phyloP scores from a whole-genome alignment of 352 stramenopile genomes.

The Phytopythium oedochilum region DNA sequence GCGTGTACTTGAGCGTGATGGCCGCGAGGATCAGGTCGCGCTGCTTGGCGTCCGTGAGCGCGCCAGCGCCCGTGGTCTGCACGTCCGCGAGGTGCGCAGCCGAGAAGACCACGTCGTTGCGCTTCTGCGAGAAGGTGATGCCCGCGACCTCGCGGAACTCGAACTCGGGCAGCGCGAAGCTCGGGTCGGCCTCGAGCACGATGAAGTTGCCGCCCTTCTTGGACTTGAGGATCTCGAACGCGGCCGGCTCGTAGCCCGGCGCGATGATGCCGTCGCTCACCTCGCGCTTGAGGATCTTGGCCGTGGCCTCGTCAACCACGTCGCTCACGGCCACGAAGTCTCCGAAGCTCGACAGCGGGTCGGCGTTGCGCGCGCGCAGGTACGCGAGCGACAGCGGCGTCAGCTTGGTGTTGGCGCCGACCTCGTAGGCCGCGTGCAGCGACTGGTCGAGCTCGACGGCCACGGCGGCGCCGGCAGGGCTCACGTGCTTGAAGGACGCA shows the following conservation, averaged over 20 bases:
- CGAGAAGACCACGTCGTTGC: slow-evolving; percentile 96
- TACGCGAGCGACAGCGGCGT: slow-evolving; percentile 97
- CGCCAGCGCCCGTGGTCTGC: slow-evolving; percentile 85
- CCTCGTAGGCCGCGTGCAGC: slow-evolving; percentile 95
- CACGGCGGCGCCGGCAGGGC: slow-evolving; percentile 94
- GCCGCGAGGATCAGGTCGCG: slow-evolving; percentile 98
- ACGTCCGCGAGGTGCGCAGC: slow-evolving; percentile 91
- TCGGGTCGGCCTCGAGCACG: slow-evolving; percentile 93
- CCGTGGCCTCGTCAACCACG: slow-evolving; percentile 97
- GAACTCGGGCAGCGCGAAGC: slow-evolving; percentile 90
- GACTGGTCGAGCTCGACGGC: slow-evolving; percentile 94
- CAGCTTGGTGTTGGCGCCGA: slow-evolving; percentile 82
- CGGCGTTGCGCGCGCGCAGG: slow-evolving; percentile 97
- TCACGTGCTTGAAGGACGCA: slow-evolving; percentile 99
- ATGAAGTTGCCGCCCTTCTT: slow-evolving; percentile 99
- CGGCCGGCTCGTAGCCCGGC: slow-evolving; percentile 96
- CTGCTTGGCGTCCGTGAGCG: slow-evolving; percentile 90
- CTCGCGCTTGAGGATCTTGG: slow-evolving; percentile 98
- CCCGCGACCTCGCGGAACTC: slow-evolving; percentile 99
- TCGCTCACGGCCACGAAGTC: slow-evolving; percentile 99
- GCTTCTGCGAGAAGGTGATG: slow-evolving; percentile 98
- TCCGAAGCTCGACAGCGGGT: slow-evolving; percentile 99
- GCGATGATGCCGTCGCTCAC: slow-evolving; percentile 99
- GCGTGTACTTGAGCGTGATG: slow-evolving; percentile 99
- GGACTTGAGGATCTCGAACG: slow-evolving; percentile 96